phyloP scores from a whole-genome alignment of 805 yeast genomes.

The Saturnispora kantuleensis region DNA sequence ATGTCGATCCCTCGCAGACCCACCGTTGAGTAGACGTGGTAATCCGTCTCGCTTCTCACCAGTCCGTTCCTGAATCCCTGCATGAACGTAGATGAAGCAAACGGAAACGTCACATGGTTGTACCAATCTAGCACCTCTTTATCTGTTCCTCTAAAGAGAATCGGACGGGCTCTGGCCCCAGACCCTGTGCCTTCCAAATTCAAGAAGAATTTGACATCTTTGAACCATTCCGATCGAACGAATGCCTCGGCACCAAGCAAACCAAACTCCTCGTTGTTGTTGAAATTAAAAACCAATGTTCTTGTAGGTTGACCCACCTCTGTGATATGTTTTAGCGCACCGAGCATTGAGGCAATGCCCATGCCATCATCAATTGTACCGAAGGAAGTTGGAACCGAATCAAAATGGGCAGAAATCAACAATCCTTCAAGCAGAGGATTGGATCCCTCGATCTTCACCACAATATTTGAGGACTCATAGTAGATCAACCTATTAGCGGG shows the following conservation, averaged over 20 bases:
- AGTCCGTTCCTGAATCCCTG: constrained; percentile 71
- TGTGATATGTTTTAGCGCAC: constrained; percentile 45
- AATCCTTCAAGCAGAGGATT: constrained; percentile 52
- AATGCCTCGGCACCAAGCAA: constrained; percentile 72
- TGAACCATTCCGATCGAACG: constrained; percentile 62
- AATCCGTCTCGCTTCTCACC: constrained; percentile 79
- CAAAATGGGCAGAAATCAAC: constrained; percentile 77
- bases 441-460: constrained; percentile 64
- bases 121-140: constrained; percentile 54
- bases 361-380: constrained; percentile 93
- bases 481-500: constrained; percentile 45
- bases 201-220: constrained; percentile 51
- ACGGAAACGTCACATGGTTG: constrained; percentile 49
- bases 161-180: constrained; percentile 58
- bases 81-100: constrained; percentile 72
- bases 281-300: constrained; percentile 73
- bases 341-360: constrained; percentile 76
- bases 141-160: constrained; percentile 78
- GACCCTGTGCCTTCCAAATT: constrained; percentile 92
- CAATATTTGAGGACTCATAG: constrained; percentile 73
- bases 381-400: constrained; percentile 75
- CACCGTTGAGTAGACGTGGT: constrained; percentile 51
- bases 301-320: constrained; percentile 44
- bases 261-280: constrained; percentile 86
- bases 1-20: constrained; percentile 83